Conservation (phyloP, 371 early-diverging fungal species). For the Rhizomucor miehei region DNA sequence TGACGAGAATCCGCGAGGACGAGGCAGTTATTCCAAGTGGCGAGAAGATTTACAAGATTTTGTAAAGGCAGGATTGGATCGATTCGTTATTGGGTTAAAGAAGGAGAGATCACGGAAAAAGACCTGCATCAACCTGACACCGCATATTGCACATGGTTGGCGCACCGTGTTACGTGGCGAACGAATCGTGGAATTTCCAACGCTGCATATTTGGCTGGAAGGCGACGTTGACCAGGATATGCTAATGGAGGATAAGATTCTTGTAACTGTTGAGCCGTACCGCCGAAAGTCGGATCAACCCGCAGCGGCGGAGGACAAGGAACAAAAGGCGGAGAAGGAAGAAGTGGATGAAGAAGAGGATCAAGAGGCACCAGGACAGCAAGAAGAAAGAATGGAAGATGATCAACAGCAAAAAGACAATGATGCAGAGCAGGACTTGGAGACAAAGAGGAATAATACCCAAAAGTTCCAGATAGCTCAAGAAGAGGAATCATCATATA, state of each 20-base stretch:
- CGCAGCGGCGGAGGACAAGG: too few relatives aligned
- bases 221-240: slow-evolving; percentile 16
- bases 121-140: slow-evolving; percentile 26
- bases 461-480: too few relatives aligned
- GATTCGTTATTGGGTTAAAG: slow-evolving; percentile 32
- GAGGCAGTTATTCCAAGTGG: slow-evolving; percentile 21
- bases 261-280: not conserved
- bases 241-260: slow-evolving; percentile 24
- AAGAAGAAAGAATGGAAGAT: too few relatives aligned
- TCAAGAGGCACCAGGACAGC: too few relatives aligned
- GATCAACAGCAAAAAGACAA: too few relatives aligned
- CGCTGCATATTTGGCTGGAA: slow-evolving; percentile 35
- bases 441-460: too few relatives aligned
- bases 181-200: slow-evolving; percentile 41
- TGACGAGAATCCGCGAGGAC: slow-evolving; percentile 28
- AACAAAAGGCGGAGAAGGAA: too few relatives aligned
- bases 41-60: slow-evolving; percentile 34
- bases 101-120: slow-evolving; percentile 29
- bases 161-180: slow-evolving; percentile 28
- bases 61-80: slow-evolving; percentile 27
- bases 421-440: too few relatives aligned
- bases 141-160: slow-evolving; percentile 18
- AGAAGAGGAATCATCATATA: too few relatives aligned
- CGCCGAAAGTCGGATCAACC: not conserved
- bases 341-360: too few relatives aligned